Evolutionary conservation across 2,329 filamentous ascomycete genomes (phyloP).

Genomic region (Talaromyces verruculosus): DNA sequence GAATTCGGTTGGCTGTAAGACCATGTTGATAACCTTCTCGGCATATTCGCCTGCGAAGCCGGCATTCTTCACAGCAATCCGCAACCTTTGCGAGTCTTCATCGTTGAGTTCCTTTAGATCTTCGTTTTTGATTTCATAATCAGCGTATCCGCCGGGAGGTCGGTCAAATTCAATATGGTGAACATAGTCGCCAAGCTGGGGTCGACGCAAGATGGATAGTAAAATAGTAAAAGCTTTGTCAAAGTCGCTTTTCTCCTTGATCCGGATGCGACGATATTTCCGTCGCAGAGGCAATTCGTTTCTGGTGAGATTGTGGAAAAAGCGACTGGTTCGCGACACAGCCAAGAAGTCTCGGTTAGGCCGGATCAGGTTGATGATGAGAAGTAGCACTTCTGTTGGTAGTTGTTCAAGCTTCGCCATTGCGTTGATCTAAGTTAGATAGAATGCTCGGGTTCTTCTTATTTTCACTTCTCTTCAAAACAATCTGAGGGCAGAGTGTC

Average conservation of each 20-base stretch:
- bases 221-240: conserved; percentile 25
- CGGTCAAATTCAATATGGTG: conserved; percentile 23
- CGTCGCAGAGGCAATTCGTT: background rate
- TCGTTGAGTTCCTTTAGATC: conserved; percentile 19
- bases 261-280: conserved; percentile 18
- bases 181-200: conserved; percentile 25
- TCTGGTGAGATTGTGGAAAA: conserved; percentile 22
- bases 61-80: conserved; percentile 21
- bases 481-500: background rate
- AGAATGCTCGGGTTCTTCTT: background rate
- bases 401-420: background rate
- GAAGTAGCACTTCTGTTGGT: conserved; percentile 8
- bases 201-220: conserved; percentile 25
- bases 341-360: conserved; percentile 24
- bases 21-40: conserved; percentile 25
- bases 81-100: conserved; percentile 23
- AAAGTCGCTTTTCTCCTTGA: conserved; percentile 6
- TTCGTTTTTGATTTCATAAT: background rate
- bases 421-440: background rate
- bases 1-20: conserved; percentile 20
- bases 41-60: conserved; percentile 20
- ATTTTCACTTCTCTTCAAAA: background rate
- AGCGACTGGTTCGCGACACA: conserved; percentile 22
- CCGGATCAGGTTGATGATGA: conserved; percentile 21
- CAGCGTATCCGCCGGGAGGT: background rate